Evolutionary conservation across 192 early-diverging fungal genomes (phyloP), one percentile per base, ranked within the genome.

Genomic region (Cetraspora pellucida): DNA sequence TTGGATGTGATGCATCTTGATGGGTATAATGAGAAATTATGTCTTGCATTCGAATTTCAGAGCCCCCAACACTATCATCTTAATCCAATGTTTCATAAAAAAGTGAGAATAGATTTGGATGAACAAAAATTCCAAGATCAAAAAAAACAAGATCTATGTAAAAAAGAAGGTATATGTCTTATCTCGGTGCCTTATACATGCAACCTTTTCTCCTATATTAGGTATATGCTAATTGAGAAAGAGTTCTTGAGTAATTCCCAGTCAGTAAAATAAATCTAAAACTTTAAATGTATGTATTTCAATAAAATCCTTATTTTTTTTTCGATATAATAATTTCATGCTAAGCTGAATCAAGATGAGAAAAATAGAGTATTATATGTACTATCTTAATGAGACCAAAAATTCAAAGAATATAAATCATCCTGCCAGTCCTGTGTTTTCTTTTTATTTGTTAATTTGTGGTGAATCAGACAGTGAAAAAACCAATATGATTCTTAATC

Each of bases 251-350:
- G n/a, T n/a, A n/a, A n/a, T n/a, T n/a, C n/a, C n/a, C n/a, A n/a
- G n/a, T n/a, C 43, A 68, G 45, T 63, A 63, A 13, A 31, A 68
- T 63, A 58, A 25, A 58, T 6, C 5, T 66, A 7, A 68, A 68
- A 68, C 66, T 68, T 68, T 68, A 68, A 68, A 68, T 68, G 44
- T 44, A 1, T 68, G 66, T 49, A 13, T 49, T 68, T 68, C 66
- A 68, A 7, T 68, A 49, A 67, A 67, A 67, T 61, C 23, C 65
- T 68, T 68, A 68, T 68, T 68, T 63, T 68, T 68, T 63, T 63
- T 68, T 68, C 45, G 66, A 68, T 68, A 68, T 68, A 68, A 10
- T 68, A 68, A 68, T 68, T 68, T 68, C 5, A 43, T 72, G 52
- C 17, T 72, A 50, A 17, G 25, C 17, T 14, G 13, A 72, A 43